Conservation (phyloP, 768 basidiomycete species). For the Mycena vulgaris region DNA sequence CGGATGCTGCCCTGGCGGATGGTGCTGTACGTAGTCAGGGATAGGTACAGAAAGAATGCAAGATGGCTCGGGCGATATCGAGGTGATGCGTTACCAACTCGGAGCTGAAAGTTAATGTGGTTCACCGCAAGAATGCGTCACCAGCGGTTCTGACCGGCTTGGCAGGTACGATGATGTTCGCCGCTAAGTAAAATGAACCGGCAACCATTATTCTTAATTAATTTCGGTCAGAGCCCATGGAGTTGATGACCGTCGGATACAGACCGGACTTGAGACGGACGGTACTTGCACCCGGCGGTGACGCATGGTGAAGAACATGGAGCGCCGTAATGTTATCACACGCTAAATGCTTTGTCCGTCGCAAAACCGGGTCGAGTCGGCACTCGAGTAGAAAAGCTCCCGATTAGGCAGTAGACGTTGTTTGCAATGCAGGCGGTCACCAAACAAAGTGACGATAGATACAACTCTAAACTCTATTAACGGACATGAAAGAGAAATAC, state of each 20-base stretch:
- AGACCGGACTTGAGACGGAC: no score
- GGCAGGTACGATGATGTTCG: neutral
- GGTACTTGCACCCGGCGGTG: no score
- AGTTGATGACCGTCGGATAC: no score
- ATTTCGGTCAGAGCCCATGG: conserved; percentile 19
- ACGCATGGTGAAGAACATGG: no score
- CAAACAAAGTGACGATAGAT: conserved; percentile 8
- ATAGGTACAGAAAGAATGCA: neutral
- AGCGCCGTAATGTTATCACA: no score
- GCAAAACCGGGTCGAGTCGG: neutral
- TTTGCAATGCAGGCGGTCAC: neutral
- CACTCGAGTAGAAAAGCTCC: neutral
- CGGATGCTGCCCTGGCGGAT: neutral
- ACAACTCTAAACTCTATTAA: conserved; percentile 33
- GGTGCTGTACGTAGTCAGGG: neutral
- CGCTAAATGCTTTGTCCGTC: no score
- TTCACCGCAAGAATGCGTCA: no score
- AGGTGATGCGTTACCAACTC: neutral
- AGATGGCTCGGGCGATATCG: neutral
- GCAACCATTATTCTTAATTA: conserved; percentile 15
- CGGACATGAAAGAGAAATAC: conserved; percentile 21
- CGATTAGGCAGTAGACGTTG: neutral
- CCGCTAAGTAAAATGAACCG: neutral
- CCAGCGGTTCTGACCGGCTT: neutral
- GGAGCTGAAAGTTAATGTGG: neutral